phyloP scores from a whole-genome alignment of 441 rosid genomes.

The Syzygium syzygioides region DNA sequence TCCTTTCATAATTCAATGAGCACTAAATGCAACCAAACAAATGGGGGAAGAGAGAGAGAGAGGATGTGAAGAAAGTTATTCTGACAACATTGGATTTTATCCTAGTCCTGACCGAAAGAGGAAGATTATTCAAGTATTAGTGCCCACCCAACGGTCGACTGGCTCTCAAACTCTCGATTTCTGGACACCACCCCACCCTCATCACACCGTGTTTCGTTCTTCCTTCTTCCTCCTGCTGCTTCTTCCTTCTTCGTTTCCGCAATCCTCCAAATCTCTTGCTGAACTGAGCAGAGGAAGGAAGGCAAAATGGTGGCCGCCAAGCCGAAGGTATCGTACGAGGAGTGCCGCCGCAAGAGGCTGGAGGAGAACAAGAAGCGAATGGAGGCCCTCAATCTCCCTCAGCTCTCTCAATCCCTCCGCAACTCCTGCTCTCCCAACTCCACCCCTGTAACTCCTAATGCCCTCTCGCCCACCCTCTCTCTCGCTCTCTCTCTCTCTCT shows the following conservation, averaged over 20 bases:
- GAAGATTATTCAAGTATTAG: not conserved
- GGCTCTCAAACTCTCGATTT: not conserved
- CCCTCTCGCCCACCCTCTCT: not conserved
- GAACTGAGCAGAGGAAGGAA: not conserved
- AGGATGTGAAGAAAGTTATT: not conserved
- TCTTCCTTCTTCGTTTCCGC: not conserved
- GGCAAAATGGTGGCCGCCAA: conserved; percentile 25
- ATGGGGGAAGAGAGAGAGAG: not conserved
- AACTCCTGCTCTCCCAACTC: conserved; percentile 23
- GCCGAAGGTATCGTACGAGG: conserved; percentile 34
- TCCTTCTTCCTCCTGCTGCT: not conserved
- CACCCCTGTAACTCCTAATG: conserved; percentile 27
- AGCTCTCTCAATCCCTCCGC: conserved; percentile 43
- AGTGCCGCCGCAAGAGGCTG: conserved; percentile 39
- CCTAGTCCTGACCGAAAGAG: not conserved
- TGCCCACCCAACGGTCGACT: not conserved
- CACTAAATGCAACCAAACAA: not conserved
- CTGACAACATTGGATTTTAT: not conserved
- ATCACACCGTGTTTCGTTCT: too few relatives aligned
- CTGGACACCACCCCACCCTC: not conserved
- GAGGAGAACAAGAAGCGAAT: conserved; percentile 71
- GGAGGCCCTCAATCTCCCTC: conserved; percentile 63
- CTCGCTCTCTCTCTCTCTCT: not conserved
- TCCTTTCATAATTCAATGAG: not conserved
- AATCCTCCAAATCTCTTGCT: not conserved